These are phyloP conservation scores for Lasiosphaeria hispida DNA, from an alignment of 495 filamentous ascomycete species.

Conservation along the genomic window DNA sequence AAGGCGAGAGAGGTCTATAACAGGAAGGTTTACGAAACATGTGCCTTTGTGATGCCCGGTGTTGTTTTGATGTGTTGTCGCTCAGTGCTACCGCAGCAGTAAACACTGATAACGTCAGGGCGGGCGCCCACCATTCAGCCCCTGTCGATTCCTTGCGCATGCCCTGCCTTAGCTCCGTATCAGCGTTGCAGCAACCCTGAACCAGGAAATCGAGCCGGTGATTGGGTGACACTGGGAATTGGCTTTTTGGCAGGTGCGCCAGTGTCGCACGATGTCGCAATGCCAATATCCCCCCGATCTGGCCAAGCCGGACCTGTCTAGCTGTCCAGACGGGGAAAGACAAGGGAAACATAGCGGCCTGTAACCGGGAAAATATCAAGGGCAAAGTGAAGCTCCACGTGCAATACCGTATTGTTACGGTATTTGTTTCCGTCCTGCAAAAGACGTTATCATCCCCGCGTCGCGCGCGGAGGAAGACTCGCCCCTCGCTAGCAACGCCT, in stretches of 20 bases:
- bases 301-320: background rate
- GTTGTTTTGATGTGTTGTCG: background rate
- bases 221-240: constrained; percentile 4
- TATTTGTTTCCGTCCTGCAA: background rate
- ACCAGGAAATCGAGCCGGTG: background rate
- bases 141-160: background rate
- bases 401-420: background rate
- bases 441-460: background rate
- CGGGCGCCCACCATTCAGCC: background rate
- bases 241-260: background rate
- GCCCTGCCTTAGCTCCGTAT: constrained; percentile 6
- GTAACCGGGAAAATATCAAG: constrained; percentile 4
- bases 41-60: background rate
- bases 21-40: background rate
- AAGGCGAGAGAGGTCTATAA: background rate
- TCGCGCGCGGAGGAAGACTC: background rate
- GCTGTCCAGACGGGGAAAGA: too few relatives aligned
- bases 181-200: constrained; percentile 8
- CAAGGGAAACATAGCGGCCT: background rate
- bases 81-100: background rate
- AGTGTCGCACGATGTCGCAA: background rate
- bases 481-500: background rate
- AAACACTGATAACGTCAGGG: background rate
- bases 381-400: background rate
- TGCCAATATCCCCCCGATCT: too few relatives aligned